Evolutionary conservation across 305 asterid genomes (phyloP).

Genomic region (Fraxinus ornus): DNA sequence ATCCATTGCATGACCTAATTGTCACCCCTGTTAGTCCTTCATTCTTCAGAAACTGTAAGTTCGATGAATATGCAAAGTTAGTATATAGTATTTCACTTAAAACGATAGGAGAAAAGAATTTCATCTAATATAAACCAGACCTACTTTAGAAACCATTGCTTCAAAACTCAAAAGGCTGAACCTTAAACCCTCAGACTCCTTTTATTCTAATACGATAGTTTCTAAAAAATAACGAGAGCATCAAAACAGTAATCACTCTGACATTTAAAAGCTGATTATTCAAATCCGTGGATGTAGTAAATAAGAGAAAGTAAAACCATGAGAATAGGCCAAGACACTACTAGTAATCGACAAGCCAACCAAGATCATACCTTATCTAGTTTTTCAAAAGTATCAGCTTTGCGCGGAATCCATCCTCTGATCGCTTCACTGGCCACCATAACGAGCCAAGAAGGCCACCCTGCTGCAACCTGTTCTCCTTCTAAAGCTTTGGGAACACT

Average conservation of each 20-base stretch:
- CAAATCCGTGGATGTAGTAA: neutral
- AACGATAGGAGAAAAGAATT: neutral
- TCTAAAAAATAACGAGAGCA: neutral
- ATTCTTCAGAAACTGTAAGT: neutral
- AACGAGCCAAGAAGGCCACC: constrained; percentile 98
- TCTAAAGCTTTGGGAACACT: constrained; percentile 65
- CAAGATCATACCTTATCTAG: constrained; percentile 73
- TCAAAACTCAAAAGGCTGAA: neutral
- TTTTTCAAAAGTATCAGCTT: constrained; percentile 81
- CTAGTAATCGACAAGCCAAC: neutral
- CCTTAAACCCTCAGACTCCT: neutral
- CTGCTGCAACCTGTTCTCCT: constrained; percentile 89
- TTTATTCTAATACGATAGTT: neutral
- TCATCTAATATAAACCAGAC: neutral
- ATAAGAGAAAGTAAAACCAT: neutral
- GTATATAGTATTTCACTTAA: neutral
- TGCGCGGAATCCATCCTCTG: constrained; percentile 86
- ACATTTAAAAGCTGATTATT: neutral
- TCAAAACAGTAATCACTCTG: neutral
- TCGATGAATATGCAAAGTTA: neutral
- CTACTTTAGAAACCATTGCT: neutral
- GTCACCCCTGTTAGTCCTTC: neutral
- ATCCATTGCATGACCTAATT: neutral
- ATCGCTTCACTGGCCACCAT: constrained; percentile 90
- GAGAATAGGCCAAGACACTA: neutral